Base-by-base conservation (phyloP, 495 filamentous ascomycete genomes). In the Tuber borchii region DNA sequence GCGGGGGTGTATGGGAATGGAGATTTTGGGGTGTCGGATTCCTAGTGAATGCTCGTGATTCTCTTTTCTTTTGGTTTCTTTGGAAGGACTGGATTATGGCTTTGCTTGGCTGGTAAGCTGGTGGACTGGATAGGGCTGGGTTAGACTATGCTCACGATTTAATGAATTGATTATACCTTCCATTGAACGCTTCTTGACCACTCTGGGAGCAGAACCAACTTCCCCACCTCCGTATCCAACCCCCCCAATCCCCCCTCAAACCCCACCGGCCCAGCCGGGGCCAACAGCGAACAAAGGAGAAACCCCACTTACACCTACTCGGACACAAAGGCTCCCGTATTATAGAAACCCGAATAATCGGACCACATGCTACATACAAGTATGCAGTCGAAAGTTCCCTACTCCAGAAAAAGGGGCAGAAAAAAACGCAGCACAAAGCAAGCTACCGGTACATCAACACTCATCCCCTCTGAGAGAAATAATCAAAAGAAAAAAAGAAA, bases 91-190 rank as follows among this genome's bases (percentile, higher is more conserved):
- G 14, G 56, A 34, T 65, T 34, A 16, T 65, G 56, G 3, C 3
- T 65, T 31, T 65, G 17, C 31, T 34, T 65, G 56, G 26, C 12
- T 17, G 26, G 56, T 10, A 2, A 14, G 56, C 8, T 14, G 26
- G 1, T 14, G 26, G 56, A 19, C 31, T 34, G 31, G 26, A 65
- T 65, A 34, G 26, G 56, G 56, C 14, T 65, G 31, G 14, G 14
- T 19, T 34, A 26, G 26, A 65, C 14, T 34, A 34, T 65, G 22
- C 56, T 65, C 12, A 65, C 5, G 56, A 65, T 65, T 19, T 65
- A 31, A 65, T 34, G 56, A 65, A 65, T 65, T 19, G 56, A 65
- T 65, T 65, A 65, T 65, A 65, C 26, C 51, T n/a, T 26, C 51
- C 10, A 61, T 31, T 61, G 12, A 34, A 7, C 56, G 14, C 31